Evolutionary conservation across 2,329 filamentous ascomycete genomes (phyloP), one percentile per base, ranked within the genome.

Genomic region (Colletotrichum orchidophilum): DNA sequence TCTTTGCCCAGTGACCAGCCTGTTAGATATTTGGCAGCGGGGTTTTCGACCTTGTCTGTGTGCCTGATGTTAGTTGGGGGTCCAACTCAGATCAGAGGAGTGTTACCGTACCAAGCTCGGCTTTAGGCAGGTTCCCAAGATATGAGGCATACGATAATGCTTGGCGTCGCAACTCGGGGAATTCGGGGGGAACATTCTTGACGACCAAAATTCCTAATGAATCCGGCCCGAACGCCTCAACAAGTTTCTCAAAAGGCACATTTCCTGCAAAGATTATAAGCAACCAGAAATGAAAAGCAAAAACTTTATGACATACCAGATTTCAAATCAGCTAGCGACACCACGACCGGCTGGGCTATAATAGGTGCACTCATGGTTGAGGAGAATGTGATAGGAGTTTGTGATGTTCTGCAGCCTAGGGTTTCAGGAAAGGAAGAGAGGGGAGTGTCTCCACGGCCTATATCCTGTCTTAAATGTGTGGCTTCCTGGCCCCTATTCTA

Each of bases 161-260:
- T 71, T 88, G 88, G 70, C 88, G 88, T 71, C 96, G 89, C 52
- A 98, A 84, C 21, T 87, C 82, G 15, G 87, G 82, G 77, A 97
- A 98, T 63, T 89, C 85, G 7, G 86, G 74, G 0, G 94, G 94
- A 0, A 98, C 89, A 78, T 95, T 93, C 79, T 93, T 94, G 57
- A 98, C 95, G 24, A 98, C 85, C 65, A 98, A 92, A 64, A 98
- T 97, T 0, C 96, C 96, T 11, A 98, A 86, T 2, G 95, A 97
- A 29, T 93, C 90, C 1, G 95, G 94, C 0, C 96, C 96, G 78
- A 98, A 98, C 0, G 96, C 96, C 75, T 92, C 82, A 76, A 93
- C 89, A 15, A 96, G 86, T 0, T 88, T 88, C 63, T 89, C 87
- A 61, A 94, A 92, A 0, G 92, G 86, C 52, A 96, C 86, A 68